phyloP scores from a whole-genome alignment of 495 filamentous ascomycete species.

The Hyaloscypha finlandica region DNA sequence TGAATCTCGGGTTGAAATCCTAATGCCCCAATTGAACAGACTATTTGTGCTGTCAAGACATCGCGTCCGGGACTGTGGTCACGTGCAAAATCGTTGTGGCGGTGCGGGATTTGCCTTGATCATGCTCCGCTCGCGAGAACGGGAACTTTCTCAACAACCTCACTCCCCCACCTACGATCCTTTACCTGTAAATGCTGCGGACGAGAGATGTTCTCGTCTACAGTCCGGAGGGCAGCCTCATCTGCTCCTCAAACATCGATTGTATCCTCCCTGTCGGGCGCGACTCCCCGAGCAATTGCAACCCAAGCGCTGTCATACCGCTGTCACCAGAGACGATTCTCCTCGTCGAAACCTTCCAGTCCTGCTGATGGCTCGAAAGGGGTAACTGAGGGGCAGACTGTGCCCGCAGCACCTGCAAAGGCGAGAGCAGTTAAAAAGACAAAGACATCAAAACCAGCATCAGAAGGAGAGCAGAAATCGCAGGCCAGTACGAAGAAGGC shows the following conservation, averaged over 20 bases:
- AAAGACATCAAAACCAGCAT: conserved; percentile 36
- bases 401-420: conserved; percentile 39
- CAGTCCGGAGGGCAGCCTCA: conserved; percentile 49
- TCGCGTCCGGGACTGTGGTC: not conserved
- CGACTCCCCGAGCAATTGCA: conserved; percentile 38
- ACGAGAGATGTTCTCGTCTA: conserved; percentile 50
- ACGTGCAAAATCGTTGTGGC: not conserved
- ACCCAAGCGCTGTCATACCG: conserved; percentile 41
- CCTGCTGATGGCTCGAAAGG: conserved; percentile 51
- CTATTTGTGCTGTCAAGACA: no score
- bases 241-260: conserved; percentile 43
- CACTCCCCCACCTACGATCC: conserved; percentile 10
- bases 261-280: conserved; percentile 36
- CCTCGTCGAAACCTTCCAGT: conserved; percentile 60
- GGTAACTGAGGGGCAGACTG: conserved; percentile 43
- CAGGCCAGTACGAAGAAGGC: conserved; percentile 39
- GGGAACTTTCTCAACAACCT: conserved; percentile 12
- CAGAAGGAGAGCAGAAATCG: conserved; percentile 48
- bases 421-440: conserved; percentile 35
- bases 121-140: conserved; percentile 9
- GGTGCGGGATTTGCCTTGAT: not conserved
- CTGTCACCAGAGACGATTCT: conserved; percentile 50
- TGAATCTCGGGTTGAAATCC: no score
- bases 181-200: not conserved
- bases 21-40: no score